These are phyloP conservation scores for Pleurotus ostreatus DNA, from an alignment of 768 basidiomycete species.

Conservation along the genomic window DNA sequence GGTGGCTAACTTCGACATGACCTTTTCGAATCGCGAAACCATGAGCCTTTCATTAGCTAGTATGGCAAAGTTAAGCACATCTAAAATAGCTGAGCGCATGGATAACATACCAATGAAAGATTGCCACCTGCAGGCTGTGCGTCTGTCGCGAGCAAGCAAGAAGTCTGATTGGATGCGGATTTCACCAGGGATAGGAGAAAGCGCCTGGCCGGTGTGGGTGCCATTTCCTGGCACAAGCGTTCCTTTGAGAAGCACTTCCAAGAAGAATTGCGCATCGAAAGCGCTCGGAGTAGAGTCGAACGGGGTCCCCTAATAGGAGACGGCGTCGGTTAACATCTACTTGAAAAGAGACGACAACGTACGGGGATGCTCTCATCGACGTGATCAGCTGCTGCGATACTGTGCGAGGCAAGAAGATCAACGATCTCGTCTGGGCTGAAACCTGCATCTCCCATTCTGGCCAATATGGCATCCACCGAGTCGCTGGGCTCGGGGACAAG, in stretches of 20 bases:
- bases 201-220: slow-evolving; percentile 18
- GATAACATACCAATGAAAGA: slow-evolving; percentile 23
- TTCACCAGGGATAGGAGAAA: slow-evolving; percentile 21
- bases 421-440: slow-evolving; percentile 14
- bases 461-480: slow-evolving; percentile 12
- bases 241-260: slow-evolving; percentile 25
- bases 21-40: slow-evolving; percentile 20
- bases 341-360: slow-evolving; percentile 5
- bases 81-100: not conserved
- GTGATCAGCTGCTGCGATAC: slow-evolving; percentile 13
- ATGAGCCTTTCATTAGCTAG: slow-evolving; percentile 20
- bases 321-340: slow-evolving; percentile 7
- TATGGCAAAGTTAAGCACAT: not conserved
- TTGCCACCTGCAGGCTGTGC: slow-evolving; percentile 39
- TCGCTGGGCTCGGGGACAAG: slow-evolving; percentile 5
- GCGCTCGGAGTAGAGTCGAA: slow-evolving; percentile 26
- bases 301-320: slow-evolving; percentile 16
- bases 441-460: slow-evolving; percentile 12
- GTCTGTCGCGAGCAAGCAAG: slow-evolving; percentile 20
- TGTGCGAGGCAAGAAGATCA: slow-evolving; percentile 11
- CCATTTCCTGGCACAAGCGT: slow-evolving; percentile 20
- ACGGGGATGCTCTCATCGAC: slow-evolving; percentile 18
- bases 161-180: slow-evolving; percentile 27
- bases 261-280: slow-evolving; percentile 29
- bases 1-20: slow-evolving; percentile 26